phyloP scores from a whole-genome alignment of 139 green algal genomes.

The Chlamydomonas sp. region DNA sequence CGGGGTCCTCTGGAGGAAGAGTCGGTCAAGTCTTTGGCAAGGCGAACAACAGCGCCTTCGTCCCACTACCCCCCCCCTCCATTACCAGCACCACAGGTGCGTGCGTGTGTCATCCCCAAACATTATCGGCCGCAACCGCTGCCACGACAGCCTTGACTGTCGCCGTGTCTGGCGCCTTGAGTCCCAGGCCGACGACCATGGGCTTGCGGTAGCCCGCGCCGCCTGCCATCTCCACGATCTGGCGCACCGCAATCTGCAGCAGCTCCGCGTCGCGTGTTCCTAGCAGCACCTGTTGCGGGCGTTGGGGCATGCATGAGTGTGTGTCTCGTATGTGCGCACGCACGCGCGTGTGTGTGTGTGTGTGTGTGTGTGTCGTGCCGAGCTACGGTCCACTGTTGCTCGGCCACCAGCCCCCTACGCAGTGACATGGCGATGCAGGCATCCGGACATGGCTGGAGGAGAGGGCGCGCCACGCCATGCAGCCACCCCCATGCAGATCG shows the following conservation, averaged over 20 bases:
- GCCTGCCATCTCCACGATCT: slow-evolving; percentile 30
- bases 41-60: too few relatives aligned
- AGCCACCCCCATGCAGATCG: background rate
- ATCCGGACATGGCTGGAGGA: background rate
- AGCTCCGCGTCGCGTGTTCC: slow-evolving; percentile 36
- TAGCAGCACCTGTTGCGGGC: slow-evolving; percentile 11
- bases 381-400: background rate
- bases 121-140: too few relatives aligned
- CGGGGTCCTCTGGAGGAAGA: too few relatives aligned
- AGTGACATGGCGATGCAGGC: background rate
- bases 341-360: slow-evolving; percentile 7
- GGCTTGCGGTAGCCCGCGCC: slow-evolving; percentile 24
- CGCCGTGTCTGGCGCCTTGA: too few relatives aligned
- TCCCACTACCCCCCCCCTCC: too few relatives aligned
- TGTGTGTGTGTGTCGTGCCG: slow-evolving; percentile 2
- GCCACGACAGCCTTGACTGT: too few relatives aligned
- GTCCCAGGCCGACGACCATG: slow-evolving; percentile 37
- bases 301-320: background rate
- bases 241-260: slow-evolving; percentile 31
- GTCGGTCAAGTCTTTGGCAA: too few relatives aligned
- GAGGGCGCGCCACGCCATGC: background rate
- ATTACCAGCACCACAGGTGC: too few relatives aligned
- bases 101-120: too few relatives aligned
- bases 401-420: background rate
- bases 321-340: slow-evolving; percentile 1